Evolutionary conservation across 2,329 filamentous ascomycete species (phyloP), one percentile per base, ranked within the genome.

Genomic region (Alternaria viburni): DNA sequence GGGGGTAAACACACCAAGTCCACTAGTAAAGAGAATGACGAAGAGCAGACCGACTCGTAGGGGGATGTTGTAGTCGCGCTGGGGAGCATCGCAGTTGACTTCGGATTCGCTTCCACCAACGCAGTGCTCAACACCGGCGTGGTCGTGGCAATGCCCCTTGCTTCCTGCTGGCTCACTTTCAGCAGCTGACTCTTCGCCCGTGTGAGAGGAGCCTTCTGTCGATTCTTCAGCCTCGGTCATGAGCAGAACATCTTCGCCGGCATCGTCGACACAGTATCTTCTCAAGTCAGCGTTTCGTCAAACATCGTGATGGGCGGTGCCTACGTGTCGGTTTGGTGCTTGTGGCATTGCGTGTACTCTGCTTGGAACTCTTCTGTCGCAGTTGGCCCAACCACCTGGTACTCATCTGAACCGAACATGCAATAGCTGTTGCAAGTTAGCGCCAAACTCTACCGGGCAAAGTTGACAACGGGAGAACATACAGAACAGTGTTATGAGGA

Each of bases 91-190:
- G 73, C 89, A 91, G 23, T 71, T 71, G 23, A 73, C 74, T 60
- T 83, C 83, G n/a, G 54, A 54, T 11, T 79, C 81, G 13, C 72
- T 81, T 15, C 75, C 83, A 8, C 85, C 84, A 12, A 86, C 84
- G 67, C 90, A 92, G 70, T 91, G 87, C 65, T 92, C 89, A 21
- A 93, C 88, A 41, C 90, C 90, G 10, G 90, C 90, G 69, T 93
- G 91, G 77, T 90, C 92, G 73, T 93, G 91, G 69, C 90, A 93
- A 69, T 64, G 74, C 70, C 54, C 67, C 26, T 51, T 70, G 36
- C 62, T 59, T 10, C 54, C 71, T 58, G 60, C 73, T 60, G 72
- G 59, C 30, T 71, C 63, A 25, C 28, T 32, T 25, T 70, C 70
- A 41, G 8, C 51, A 26, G 49, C 21, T 13, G 32, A 5, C 21